phyloP scores from a whole-genome alignment of 2,329 filamentous ascomycete genomes.

The Aspergillus brasiliensis region DNA sequence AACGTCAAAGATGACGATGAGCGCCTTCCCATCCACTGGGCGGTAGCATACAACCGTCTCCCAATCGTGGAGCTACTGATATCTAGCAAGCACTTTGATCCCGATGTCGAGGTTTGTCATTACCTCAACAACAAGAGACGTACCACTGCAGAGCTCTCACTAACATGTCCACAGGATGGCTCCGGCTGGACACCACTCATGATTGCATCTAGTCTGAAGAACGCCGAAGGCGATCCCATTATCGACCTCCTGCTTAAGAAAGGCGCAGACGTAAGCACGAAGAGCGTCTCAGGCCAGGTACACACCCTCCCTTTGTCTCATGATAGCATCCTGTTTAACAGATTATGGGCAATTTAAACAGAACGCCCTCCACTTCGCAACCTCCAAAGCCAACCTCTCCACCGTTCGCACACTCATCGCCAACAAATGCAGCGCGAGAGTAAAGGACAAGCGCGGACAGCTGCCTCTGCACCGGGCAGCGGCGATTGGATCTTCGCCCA shows the following conservation, averaged over 20 bases:
- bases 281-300: constrained; percentile 48
- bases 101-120: constrained; percentile 70
- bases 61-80: constrained; percentile 74
- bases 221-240: constrained; percentile 48
- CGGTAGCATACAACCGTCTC: constrained; percentile 76
- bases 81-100: constrained; percentile 73
- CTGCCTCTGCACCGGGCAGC: constrained; percentile 89
- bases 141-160: background rate
- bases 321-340: background rate
- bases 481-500: constrained; percentile 83
- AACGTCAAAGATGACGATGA: constrained; percentile 78
- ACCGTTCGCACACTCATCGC: constrained; percentile 75
- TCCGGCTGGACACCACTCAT: constrained; percentile 55
- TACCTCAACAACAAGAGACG: too few relatives aligned
- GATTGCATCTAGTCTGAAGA: constrained; percentile 52
- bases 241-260: constrained; percentile 50
- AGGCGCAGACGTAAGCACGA: constrained; percentile 49
- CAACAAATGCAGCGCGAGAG: constrained; percentile 73
- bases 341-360: constrained; percentile 36
- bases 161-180: constrained; percentile 40
- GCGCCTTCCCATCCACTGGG: constrained; percentile 92
- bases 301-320: background rate
- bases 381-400: constrained; percentile 86
- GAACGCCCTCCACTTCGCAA: constrained; percentile 88
- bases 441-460: constrained; percentile 85